These are phyloP conservation scores for Pseudevernia furfuracea DNA, from an alignment of 495 filamentous ascomycete genomes.

Conservation along the genomic window DNA sequence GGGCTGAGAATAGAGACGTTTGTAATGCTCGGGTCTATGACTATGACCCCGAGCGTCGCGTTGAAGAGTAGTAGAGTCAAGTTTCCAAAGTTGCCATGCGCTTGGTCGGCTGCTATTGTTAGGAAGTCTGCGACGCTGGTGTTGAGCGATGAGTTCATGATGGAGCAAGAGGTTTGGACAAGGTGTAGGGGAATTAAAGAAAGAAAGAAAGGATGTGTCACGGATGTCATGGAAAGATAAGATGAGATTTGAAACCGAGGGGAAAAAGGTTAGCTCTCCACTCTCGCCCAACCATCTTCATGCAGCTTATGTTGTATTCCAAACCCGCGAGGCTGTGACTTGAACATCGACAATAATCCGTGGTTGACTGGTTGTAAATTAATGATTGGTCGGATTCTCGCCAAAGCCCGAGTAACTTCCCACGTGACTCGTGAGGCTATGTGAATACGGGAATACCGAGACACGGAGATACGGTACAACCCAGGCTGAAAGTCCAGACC, in stretches of 20 bases:
- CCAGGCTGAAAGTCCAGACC: no score
- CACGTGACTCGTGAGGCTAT: neutral
- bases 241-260: neutral
- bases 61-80: neutral
- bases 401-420: no score
- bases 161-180: neutral
- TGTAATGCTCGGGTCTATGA: neutral
- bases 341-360: neutral
- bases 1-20: neutral
- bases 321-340: neutral
- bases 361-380: no score
- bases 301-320: neutral
- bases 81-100: neutral
- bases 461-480: no score
- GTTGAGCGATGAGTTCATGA: constrained; percentile 1
- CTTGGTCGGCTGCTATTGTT: neutral
- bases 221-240: neutral
- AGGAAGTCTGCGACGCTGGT: neutral
- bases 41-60: neutral
- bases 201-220: neutral
- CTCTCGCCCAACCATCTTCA: neutral
- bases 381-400: no score
- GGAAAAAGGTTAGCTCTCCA: neutral
- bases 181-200: neutral
- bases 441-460: no score